Percentiles rank a stretch among this genome's conserved stretches.
phyloP scores from a whole-genome alignment of 345 rosid genomes.

The Kernera saxatilis region DNA sequence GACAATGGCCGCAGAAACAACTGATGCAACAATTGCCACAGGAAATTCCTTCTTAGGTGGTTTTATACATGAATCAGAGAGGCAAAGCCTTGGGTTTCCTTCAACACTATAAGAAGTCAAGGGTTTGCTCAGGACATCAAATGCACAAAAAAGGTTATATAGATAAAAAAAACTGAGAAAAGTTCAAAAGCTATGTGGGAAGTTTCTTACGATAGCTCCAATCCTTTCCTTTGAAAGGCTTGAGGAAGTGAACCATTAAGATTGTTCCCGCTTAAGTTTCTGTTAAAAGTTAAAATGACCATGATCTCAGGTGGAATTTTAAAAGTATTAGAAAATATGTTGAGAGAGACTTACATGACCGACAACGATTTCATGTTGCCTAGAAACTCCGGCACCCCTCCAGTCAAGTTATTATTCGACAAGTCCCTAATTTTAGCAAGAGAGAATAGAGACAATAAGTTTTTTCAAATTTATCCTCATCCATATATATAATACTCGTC shows the following conservation, averaged over 20 bases:
- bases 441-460: not conserved
- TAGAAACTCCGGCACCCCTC: slow-evolving; percentile 40
- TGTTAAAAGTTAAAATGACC: slow-evolving; percentile 5
- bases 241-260: slow-evolving; percentile 41
- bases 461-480: not conserved
- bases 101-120: not conserved
- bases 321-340: not conserved
- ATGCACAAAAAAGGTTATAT: not conserved
- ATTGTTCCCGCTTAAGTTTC: slow-evolving; percentile 36
- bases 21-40: slow-evolving; percentile 12
- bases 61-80: not conserved
- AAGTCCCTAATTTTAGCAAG: slow-evolving; percentile 34
- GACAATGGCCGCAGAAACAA: not conserved
- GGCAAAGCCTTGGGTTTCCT: slow-evolving; percentile 15
- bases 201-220: not conserved
- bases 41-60: not conserved
- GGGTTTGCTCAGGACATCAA: not conserved
- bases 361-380: slow-evolving; percentile 33
- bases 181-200: not conserved
- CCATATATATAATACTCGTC: not conserved
- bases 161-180: too few species aligned
- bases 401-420: slow-evolving; percentile 44
- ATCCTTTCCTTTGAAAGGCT: not conserved
- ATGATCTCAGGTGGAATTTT: not conserved
- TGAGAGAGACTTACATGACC: slow-evolving; percentile 37